phyloP scores from a whole-genome alignment of 2,329 filamentous ascomycete genomes.

The Monilinia fructicola region DNA sequence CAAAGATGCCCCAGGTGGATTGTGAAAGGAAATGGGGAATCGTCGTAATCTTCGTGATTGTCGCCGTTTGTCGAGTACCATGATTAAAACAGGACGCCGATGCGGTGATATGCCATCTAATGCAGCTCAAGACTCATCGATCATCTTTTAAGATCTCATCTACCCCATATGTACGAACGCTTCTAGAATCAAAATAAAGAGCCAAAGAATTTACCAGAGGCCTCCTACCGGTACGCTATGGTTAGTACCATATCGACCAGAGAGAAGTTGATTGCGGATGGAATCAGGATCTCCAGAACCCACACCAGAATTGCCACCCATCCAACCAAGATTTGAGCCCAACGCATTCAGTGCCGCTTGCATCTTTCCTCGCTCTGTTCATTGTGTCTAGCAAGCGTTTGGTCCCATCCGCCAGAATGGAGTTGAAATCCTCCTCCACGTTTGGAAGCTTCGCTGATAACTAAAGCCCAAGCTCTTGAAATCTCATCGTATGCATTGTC shows the following conservation, averaged over 20 bases:
- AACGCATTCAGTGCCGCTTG: conserved; percentile 77
- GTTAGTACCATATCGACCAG: conserved; percentile 55
- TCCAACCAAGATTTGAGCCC: conserved; percentile 74
- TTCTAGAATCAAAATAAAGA: background rate
- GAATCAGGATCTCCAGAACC: conserved; percentile 50
- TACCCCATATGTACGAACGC: conserved; percentile 37
- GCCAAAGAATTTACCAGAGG: conserved; percentile 45
- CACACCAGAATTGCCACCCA: conserved; percentile 48
- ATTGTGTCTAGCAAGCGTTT: conserved; percentile 83
- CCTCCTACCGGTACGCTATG: conserved; percentile 60
- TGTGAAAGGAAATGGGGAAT: conserved; percentile 33
- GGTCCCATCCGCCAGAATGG: conserved; percentile 90
- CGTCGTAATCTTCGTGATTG: conserved; percentile 39
- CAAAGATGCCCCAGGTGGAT: conserved; percentile 32
- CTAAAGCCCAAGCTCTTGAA: conserved; percentile 86
- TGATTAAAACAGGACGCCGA: conserved; percentile 24
- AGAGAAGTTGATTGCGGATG: conserved; percentile 62
- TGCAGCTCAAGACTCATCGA: conserved; percentile 15
- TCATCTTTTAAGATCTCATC: conserved; percentile 22
- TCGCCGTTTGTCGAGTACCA: conserved; percentile 29
- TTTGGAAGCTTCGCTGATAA: conserved; percentile 88
- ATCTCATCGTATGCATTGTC: conserved; percentile 96
- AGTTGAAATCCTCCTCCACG: conserved; percentile 85
- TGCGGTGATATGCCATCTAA: conserved; percentile 22
- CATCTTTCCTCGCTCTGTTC: conserved; percentile 79